A percentile compares a stretch with the other conserved stretches of the same genome.
phyloP scores from a whole-genome alignment of 768 basidiomycete species.

The Phanerochaete sordida region DNA sequence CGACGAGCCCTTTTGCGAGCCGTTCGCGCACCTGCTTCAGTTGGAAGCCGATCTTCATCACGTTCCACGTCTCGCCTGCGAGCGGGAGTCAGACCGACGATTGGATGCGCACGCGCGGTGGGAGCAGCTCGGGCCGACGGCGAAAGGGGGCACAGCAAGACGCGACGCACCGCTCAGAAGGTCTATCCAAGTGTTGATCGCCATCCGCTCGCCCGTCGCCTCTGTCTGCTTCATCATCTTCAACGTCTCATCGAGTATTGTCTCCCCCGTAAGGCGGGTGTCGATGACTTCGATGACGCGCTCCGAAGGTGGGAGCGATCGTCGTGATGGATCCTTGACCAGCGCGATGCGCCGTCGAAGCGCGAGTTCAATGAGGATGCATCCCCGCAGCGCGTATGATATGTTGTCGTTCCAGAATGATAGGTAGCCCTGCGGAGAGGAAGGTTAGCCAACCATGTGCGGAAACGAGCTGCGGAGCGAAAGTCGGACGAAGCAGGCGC shows the following conservation, averaged over 20 bases:
- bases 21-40: conserved; percentile 98
- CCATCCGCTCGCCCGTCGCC: conserved; percentile 57
- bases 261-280: conserved; percentile 91
- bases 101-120: background rate
- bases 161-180: conserved; percentile 77
- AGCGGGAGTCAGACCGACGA: background rate
- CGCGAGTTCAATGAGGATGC: conserved; percentile 95
- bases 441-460: background rate
- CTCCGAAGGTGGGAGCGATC: conserved; percentile 73
- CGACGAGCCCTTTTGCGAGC: conserved; percentile 93
- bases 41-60: conserved; percentile 99
- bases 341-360: conserved; percentile 92
- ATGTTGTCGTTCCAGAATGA: conserved; percentile 99
- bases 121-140: background rate
- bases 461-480: background rate
- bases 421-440: conserved; percentile 69
- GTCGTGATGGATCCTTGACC: conserved; percentile 77
- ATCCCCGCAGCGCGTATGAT: conserved; percentile 96
- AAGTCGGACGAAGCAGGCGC: too few relatives aligned
- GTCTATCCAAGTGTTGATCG: conserved; percentile 92
- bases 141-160: background rate
- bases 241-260: conserved; percentile 91
- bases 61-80: conserved; percentile 98
- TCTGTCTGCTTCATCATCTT: conserved; percentile 91
- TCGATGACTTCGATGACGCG: conserved; percentile 89